phyloP scores from a whole-genome alignment of 768 basidiomycete genomes.

The Russula sp. region DNA sequence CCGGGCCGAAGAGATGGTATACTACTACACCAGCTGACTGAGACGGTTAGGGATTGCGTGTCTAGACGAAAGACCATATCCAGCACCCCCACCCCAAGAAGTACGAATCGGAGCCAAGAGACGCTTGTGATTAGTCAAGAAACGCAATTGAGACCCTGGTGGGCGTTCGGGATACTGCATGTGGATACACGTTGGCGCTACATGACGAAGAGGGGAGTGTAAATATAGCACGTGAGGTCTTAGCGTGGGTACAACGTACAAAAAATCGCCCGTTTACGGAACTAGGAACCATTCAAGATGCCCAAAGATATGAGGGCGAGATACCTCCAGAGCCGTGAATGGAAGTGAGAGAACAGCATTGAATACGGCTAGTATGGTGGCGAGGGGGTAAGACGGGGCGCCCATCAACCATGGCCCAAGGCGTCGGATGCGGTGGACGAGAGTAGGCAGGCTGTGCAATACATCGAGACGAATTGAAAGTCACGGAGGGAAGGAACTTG shows the following conservation, averaged over 20 bases:
- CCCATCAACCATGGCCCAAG: slow-evolving; percentile 3
- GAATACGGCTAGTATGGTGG: neutral
- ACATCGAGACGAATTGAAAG: neutral
- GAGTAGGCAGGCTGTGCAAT: neutral
- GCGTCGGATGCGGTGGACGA: neutral
- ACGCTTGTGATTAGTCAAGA: neutral
- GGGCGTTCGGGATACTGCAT: neutral
- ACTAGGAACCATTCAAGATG: neutral
- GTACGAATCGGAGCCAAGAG: neutral
- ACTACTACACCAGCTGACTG: slow-evolving; percentile 3
- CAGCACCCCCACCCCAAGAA: neutral
- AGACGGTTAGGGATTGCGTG: neutral
- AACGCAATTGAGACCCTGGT: neutral
- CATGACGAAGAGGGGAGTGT: slow-evolving; percentile 14
- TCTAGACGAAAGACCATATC: neutral
- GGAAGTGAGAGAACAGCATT: neutral
- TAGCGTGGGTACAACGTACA: slow-evolving; percentile 6
- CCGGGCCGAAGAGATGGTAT: neutral
- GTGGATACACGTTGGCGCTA: neutral
- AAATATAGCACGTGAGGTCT: slow-evolving; percentile 4
- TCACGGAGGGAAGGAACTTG: neutral
- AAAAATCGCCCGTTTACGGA: neutral
- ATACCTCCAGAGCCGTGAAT: slow-evolving; percentile 1
- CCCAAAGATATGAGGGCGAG: neutral
- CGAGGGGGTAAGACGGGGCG: neutral